Evolutionary conservation across 2,329 filamentous ascomycete species (phyloP), one percentile per base, ranked within the genome.

Genomic region (Fusarium sp.): DNA sequence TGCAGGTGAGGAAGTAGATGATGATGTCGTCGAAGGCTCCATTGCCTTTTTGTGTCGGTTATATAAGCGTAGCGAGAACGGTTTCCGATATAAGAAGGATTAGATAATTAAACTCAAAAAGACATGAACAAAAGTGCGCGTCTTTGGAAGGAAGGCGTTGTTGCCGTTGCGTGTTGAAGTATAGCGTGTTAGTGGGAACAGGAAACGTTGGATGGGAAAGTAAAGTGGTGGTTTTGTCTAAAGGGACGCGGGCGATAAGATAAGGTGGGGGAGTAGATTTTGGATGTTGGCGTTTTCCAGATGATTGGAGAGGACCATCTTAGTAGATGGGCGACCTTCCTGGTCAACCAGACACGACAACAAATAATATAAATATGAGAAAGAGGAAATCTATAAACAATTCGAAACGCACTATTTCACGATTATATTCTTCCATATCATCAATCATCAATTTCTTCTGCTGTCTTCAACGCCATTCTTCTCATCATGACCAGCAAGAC

Each of bases 1-100:
- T 40, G 76, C 68, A 14, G 83, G 83, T 47, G 81, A 81, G 44
- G 80, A 70, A 44, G 73, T 63, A 49, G 62, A 50, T 40, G 63
- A 66, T 58, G 65, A 68, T 52, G 58, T 68, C 30, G 57, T 52
- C 20, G 51, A 62, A 56, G 53, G 52, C 49, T 76, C 73, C 75
- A 76, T 76, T 73, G 60, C 55, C 50, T 53, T 51, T 34, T 49
- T 49, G 22, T 32, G 15, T 18, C n/a, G 4, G 16, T 16, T 45
- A 14, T 45, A n/a, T 38, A 38, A 51, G 24, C n/a, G 51, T n/a
- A 32, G 22, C 6, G 11, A 12, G 15, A 34, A 46, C 20, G 47
- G 32, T 51, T 30, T 11, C 10, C 20, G 27, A 24, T 49, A 22
- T 18, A 29, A 20, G 5, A 29, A 30, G 22, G 49, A 51, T 51